Evolutionary conservation across 2,329 filamentous ascomycete genomes (phyloP), one percentile per base, ranked within the genome.

Genomic region (Sordariomycetes sp.): DNA sequence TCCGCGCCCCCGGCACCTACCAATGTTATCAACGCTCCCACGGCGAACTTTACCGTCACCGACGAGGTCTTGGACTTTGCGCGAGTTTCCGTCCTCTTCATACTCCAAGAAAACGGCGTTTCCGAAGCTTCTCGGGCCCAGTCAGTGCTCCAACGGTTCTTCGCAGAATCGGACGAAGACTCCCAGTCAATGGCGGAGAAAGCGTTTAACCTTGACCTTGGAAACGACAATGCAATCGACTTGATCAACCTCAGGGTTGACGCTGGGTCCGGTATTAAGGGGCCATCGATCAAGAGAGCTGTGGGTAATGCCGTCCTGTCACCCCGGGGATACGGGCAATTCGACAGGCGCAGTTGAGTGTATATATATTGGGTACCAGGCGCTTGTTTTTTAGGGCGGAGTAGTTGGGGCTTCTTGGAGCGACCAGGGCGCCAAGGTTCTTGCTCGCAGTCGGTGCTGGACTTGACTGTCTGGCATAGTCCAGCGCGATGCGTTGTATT

Each of bases 1-100:
- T 58, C 35, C 60, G 58, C 12, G 51, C 34, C 34, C 48, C 54
- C 13, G 56, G 56, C 20, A 57, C 56, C 52, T 42, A 28, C 53
- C 5, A 53, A 35, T 15, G 20, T 32, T 42, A 39, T 36, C 17
- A 48, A 34, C 13, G 39, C 54, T 13, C 34, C 39, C 52, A 52
- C 60, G n/a, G 15, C 54, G 17, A 52, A 59, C 1, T 84, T 84
- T 54, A 65, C 65, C 0, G 70, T 81, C 13, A 80, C 79, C 1
- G 74, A 84, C 58, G 73, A 80, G 54, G 74, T 76, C 0, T 69
- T 85, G 1, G 84, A 87, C 63, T 87, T 87, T 69, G 78, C 81
- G 0, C 76, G 84, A 3, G 75, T 85, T 2, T 77, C 76, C 0
- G 78, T 87, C 2, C 72, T 87, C 17, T 86, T 75, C 61, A 72